Conservation (phyloP, 192 early-diverging fungal genomes). For the Gaertneriomyces semiglobifer region DNA sequence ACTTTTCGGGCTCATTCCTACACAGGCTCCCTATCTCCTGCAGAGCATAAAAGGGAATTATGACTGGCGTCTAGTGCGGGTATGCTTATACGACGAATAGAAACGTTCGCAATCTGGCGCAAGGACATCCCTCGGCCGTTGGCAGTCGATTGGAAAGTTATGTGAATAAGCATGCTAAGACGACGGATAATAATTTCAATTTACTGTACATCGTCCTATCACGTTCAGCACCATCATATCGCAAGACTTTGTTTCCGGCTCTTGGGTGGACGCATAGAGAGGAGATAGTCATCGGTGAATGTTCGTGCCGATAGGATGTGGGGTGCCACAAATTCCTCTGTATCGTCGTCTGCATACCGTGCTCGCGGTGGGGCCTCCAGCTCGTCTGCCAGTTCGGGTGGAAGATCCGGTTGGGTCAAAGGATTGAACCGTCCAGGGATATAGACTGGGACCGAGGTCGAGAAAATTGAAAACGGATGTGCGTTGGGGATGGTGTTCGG, state of each 20-base stretch:
- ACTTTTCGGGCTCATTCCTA: no score
- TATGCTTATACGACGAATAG: no score
- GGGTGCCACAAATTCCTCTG: constrained; percentile 29
- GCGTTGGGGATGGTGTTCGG: not conserved
- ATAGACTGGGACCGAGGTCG: constrained; percentile 24
- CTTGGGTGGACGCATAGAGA: constrained; percentile 15
- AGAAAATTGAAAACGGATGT: constrained; percentile 7
- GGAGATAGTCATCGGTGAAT: constrained; percentile 27
- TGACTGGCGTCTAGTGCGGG: no score
- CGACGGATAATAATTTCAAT: not conserved
- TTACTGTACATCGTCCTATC: not conserved
- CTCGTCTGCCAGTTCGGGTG: not conserved
- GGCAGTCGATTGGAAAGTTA: no score
- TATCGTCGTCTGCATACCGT: constrained; percentile 1
- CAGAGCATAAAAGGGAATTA: no score
- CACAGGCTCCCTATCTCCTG: no score
- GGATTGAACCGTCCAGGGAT: constrained; percentile 4
- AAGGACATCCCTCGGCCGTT: no score
- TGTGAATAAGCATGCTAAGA: no score
- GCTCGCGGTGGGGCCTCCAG: not conserved
- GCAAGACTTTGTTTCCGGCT: constrained; percentile 20
- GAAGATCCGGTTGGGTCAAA: not conserved
- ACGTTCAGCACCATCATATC: constrained; percentile 1
- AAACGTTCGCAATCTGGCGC: no score
- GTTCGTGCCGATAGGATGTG: constrained; percentile 27